phyloP scores from a whole-genome alignment of 169 alveolate genomes.

The Plasmodium vivax region DNA sequence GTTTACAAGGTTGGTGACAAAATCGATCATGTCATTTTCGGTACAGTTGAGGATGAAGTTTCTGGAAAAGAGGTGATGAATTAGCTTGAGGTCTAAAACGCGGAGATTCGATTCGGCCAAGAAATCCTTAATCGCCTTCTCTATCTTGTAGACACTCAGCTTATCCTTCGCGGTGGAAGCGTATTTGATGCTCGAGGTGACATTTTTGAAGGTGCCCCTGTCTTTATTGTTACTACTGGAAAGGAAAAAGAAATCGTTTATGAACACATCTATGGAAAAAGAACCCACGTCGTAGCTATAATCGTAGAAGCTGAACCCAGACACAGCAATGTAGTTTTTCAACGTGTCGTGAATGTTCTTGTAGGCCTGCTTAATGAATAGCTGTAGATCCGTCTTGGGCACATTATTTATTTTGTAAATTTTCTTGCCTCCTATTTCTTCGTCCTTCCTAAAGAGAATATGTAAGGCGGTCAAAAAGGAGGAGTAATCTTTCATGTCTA shows the following conservation, averaged over 20 bases:
- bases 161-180: constrained; percentile 4
- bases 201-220: constrained; percentile 18
- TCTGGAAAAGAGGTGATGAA: constrained; percentile 23
- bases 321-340: constrained; percentile 5
- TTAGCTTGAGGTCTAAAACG: constrained; percentile 16
- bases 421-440: not conserved
- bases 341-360: constrained; percentile 26
- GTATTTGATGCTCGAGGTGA: constrained; percentile 18
- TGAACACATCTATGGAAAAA: constrained; percentile 10
- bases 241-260: constrained; percentile 29
- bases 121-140: constrained; percentile 17
- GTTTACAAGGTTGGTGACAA: constrained; percentile 16
- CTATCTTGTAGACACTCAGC: constrained; percentile 28
- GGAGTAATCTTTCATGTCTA: constrained; percentile 10
- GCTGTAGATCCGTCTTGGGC: constrained; percentile 12
- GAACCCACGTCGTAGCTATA: constrained; percentile 9
- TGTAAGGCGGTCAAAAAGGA: constrained; percentile 33
- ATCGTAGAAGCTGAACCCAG: constrained; percentile 41
- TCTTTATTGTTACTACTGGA: not conserved
- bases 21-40: constrained; percentile 35
- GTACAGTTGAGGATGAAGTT: constrained; percentile 17
- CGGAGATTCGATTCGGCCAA: not conserved
- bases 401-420: constrained; percentile 47
- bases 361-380: constrained; percentile 36
- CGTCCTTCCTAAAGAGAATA: constrained; percentile 8